Evolutionary conservation across 371 early-diverging fungal genomes (phyloP).

Genomic region (Mucor racemosus): DNA sequence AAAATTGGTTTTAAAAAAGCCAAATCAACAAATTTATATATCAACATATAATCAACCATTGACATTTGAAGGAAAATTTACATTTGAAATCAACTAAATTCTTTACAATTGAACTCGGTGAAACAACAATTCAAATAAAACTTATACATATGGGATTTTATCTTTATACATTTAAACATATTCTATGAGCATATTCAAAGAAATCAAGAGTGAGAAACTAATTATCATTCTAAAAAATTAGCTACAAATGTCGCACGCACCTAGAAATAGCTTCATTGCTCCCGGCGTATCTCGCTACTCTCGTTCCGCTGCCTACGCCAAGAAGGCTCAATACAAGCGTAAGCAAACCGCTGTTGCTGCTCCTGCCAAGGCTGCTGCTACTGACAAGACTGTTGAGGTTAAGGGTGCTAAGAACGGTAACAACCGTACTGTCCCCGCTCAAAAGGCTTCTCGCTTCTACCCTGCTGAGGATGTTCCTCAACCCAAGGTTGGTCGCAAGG

Average conservation of each 20-base stretch:
- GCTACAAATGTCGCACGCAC: constrained; percentile 64
- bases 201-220: background rate
- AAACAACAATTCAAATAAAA: background rate
- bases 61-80: background rate
- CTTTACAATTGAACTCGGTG: background rate
- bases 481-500: constrained; percentile 86
- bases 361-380: constrained; percentile 56
- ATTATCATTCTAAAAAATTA: background rate
- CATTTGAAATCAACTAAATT: background rate
- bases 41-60: constrained; percentile 1
- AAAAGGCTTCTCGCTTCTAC: constrained; percentile 83
- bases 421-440: constrained; percentile 74
- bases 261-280: constrained; percentile 79
- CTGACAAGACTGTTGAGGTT: constrained; percentile 75
- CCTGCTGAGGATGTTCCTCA: constrained; percentile 84
- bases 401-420: constrained; percentile 87
- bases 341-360: constrained; percentile 63
- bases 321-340: constrained; percentile 87
- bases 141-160: background rate
- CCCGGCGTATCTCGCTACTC: constrained; percentile 86
- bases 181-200: background rate
- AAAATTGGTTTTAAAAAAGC: background rate
- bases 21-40: background rate
- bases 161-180: background rate
- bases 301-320: constrained; percentile 80